Base-by-base conservation (phyloP, 2,329 filamentous ascomycete species). In the Colletotrichum sojae region DNA sequence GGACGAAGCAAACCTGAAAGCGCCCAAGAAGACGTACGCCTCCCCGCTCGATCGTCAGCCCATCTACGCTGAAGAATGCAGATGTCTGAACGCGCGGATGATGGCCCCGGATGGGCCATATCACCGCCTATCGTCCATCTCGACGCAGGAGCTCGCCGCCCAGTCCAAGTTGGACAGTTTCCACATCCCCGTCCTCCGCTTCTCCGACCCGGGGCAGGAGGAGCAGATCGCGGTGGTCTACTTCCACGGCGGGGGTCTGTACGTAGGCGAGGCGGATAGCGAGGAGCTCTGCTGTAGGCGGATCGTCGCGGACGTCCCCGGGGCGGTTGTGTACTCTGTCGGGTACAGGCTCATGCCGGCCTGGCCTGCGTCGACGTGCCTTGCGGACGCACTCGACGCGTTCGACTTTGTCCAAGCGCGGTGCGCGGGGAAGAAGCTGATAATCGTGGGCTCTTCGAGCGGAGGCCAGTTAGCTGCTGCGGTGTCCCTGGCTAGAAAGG, bases 171-270 rank as follows among this genome's bases (percentile, higher is more conserved):
- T 75, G 1, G 82, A 83, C 70, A 73, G 69, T 1, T 74, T 74
- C 46, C 68, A 69, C 12, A 81, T 84, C 36, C 81, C 82, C 1
- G 54, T 84, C n/a, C 60, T 83, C 45, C 75, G 75, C 40, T 80
- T 82, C 55, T 72, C 69, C 3, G 72, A 62, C 16, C 15, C 70
- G 31, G 59, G 69, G 2, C 22, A 63, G 3, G 53, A 67, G 1
- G 70, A 74, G 0, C 73, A 76, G 6, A 68, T 75, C 4, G 70
- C 81, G 6, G 73, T 84, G 12, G 71, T 86, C 18, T 86, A 86
- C 73, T 83, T 82, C 71, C 85, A 86, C 71, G 85, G 85, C 10
- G 84, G 84, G 15, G 84, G 83, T 0, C 75, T 87, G 2, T 75
- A 75, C 31, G 82, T 86, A 39, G 85, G 85, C 12, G 83, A 85